phyloP scores from a whole-genome alignment of 2,329 filamentous ascomycete species.

The Onygenales sp. region DNA sequence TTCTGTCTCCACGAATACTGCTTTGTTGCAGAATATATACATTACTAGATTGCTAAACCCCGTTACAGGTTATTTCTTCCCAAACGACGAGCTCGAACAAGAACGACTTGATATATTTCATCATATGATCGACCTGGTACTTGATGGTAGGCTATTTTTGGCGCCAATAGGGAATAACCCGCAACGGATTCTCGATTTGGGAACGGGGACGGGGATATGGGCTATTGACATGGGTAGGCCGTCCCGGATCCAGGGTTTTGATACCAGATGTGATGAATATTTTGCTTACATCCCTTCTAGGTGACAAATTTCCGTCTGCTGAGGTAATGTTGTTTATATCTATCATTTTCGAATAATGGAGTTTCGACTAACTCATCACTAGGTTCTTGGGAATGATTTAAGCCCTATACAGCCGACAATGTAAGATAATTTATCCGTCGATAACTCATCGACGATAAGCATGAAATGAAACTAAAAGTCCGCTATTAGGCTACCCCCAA shows the following conservation, averaged over 20 bases:
- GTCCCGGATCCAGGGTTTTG: background rate
- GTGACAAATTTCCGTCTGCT: conserved; percentile 8
- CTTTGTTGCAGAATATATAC: background rate
- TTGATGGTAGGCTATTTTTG: conserved; percentile 35
- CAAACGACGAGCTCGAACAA: conserved; percentile 13
- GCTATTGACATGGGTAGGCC: conserved; percentile 21
- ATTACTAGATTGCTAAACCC: conserved; percentile 2
- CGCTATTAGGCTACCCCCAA: conserved; percentile 44
- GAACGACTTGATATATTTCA: conserved; percentile 16
- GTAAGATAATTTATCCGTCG: conserved; percentile 7
- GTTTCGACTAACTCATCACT: background rate
- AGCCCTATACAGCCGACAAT: conserved; percentile 10
- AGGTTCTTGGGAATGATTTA: conserved; percentile 12
- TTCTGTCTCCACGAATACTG: background rate
- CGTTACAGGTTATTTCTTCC: conserved; percentile 7
- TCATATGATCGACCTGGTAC: conserved; percentile 39
- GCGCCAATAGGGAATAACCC: conserved; percentile 32
- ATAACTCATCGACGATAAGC: background rate
- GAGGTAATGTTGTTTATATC: conserved; percentile 3
- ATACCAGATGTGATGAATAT: too few relatives aligned
- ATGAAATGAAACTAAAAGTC: background rate
- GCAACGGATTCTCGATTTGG: conserved; percentile 40
- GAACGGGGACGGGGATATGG: conserved; percentile 32
- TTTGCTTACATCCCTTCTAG: conserved; percentile 1
- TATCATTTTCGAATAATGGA: background rate